Evolutionary conservation across 2,329 filamentous ascomycete species (phyloP).

Genomic region (Plectosphaerella sp.): DNA sequence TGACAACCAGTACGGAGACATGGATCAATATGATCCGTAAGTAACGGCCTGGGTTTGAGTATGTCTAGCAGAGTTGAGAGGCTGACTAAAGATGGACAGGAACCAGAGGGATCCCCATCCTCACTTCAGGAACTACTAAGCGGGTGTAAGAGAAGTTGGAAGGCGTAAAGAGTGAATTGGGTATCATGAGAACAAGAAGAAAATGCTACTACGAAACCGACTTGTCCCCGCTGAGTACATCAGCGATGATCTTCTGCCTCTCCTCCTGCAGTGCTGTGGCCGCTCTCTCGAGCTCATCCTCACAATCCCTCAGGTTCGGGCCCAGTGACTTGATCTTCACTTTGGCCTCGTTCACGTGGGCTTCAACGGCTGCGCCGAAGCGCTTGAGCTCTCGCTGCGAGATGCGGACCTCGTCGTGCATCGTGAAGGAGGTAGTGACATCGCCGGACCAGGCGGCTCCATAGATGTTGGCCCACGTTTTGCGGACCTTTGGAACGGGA

Average conservation of each 20-base stretch:
- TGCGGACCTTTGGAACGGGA: conserved; percentile 32
- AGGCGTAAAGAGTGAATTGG: no score
- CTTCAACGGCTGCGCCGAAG: background rate
- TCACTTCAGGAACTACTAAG: background rate
- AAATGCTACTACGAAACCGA: no score
- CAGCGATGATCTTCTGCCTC: conserved; percentile 37
- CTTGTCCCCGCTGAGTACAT: conserved; percentile 2
- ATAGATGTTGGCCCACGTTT: conserved; percentile 41
- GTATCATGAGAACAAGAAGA: no score
- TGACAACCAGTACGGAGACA: conserved; percentile 53
- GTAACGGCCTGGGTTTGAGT: conserved; percentile 16
- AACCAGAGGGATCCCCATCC: background rate
- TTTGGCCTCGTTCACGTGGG: conserved; percentile 21
- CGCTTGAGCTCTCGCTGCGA: background rate
- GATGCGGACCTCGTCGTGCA: conserved; percentile 42
- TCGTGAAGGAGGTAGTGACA: conserved; percentile 45
- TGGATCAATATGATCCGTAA: conserved; percentile 54
- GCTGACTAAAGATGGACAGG: background rate
- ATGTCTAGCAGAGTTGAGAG: background rate
- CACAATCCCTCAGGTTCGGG: conserved; percentile 22
- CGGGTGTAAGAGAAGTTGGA: background rate
- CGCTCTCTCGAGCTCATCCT: conserved; percentile 24
- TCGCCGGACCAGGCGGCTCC: conserved; percentile 52
- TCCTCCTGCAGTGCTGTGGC: conserved; percentile 36
- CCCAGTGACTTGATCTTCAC: conserved; percentile 21